Evolutionary conservation across 768 basidiomycete species (phyloP).

Genomic region (Boletus reticulatus): DNA sequence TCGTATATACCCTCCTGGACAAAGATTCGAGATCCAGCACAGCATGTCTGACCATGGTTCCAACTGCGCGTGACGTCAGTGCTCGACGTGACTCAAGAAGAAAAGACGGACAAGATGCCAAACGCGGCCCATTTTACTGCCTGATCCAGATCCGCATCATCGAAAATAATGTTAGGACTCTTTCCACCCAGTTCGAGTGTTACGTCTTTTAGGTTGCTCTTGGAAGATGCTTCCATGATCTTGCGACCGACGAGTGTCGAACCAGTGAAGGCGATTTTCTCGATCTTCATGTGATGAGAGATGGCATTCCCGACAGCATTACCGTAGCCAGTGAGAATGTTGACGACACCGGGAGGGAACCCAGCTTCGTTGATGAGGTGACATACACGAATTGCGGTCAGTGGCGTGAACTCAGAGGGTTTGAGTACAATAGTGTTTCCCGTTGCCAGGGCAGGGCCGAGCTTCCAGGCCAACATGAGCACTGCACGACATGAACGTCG

Average conservation of each 20-base stretch:
- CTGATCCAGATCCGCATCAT: constrained; percentile 47
- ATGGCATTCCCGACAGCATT: constrained; percentile 71
- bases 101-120: constrained; percentile 64
- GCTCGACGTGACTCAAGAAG: constrained; percentile 3
- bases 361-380: constrained; percentile 65
- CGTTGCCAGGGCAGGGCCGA: constrained; percentile 73
- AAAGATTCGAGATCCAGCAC: constrained; percentile 78
- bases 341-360: constrained; percentile 76
- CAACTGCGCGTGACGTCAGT: constrained; percentile 41
- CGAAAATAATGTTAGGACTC: constrained; percentile 47
- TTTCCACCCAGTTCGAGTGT: constrained; percentile 59
- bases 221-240: constrained; percentile 76
- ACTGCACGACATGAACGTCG: constrained; percentile 23
- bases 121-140: constrained; percentile 69
- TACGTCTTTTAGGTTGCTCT: constrained; percentile 78
- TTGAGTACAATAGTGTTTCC: constrained; percentile 81
- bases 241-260: constrained; percentile 77
- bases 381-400: constrained; percentile 54
- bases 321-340: constrained; percentile 77
- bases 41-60: constrained; percentile 78
- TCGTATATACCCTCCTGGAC: constrained; percentile 82
- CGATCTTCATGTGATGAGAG: constrained; percentile 57
- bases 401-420: constrained; percentile 77
- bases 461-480: constrained; percentile 70
- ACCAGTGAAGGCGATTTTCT: constrained; percentile 85